Evolutionary conservation across 176 grass and related monocot genomes (phyloP), one percentile per base, ranked within the genome.

Genomic region (Saccharum officinarum): DNA sequence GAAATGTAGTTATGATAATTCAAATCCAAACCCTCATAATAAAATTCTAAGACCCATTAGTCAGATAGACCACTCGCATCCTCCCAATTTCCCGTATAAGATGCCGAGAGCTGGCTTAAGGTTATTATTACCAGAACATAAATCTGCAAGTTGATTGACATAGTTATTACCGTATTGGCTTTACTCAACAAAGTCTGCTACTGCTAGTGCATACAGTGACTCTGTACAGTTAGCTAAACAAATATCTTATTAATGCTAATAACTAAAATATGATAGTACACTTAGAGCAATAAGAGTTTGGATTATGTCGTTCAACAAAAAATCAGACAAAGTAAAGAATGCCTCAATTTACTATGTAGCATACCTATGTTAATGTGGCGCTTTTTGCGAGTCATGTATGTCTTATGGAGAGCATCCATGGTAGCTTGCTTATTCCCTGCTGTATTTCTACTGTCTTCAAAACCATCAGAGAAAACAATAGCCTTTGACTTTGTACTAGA

Each of bases 311-410:
- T 61, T 68, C 8, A 59, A 39, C 12, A 55, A 59, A 68, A 33
- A 54, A 69, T 26, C 0, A 30, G 14, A 2, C 38, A 83, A 67
- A 34, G 37, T 66, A 75, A 77, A 83, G 1, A 59, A 67, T 8
- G 50, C 39, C 44, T 86, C 50, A 33, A 5, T 75, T 8, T 63
- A 54, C 46, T 20, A 45, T 75, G 17, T 37, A n/a, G 30, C 61
- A 7, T 89, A 97, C 92, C 90, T 91, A 97, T 94, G 81, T 89
- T 39, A 31, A 86, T 78, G 18, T 0, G 80, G 14, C 83, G 83
- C 22, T 80, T 64, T 78, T 79, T 79, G 75, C 0, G 20, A 44
- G 73, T 1, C 77, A 67, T 83, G 61, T 82, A 93, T 91, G 84
- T 93, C 63, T 80, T 89, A 55, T 88, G 84, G 8, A 85, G 69